A percentile compares a stretch with the other conserved stretches of the same genome.
phyloP scores from a whole-genome alignment of 768 basidiomycete species.

The Lactarius evosmus region DNA sequence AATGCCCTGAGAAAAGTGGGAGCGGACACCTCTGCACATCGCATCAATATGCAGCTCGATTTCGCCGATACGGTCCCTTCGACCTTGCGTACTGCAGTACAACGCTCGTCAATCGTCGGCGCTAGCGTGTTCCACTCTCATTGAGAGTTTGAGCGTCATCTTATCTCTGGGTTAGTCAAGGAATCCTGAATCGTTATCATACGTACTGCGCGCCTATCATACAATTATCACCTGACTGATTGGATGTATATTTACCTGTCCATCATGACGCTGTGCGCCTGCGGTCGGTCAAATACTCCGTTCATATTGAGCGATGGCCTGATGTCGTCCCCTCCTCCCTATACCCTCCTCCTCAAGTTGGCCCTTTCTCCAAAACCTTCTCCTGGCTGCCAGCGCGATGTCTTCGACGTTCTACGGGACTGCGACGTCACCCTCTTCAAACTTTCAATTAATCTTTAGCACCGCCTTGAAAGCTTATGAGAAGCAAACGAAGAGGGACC shows the following conservation, averaged over 20 bases:
- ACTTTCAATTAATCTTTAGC: background rate
- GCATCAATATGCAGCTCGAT: too few species aligned
- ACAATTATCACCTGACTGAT: background rate
- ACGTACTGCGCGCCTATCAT: background rate
- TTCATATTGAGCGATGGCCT: background rate
- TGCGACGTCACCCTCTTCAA: background rate
- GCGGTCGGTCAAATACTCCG: background rate
- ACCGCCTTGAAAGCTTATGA: constrained; percentile 7
- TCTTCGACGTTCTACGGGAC: background rate
- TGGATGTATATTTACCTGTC: background rate
- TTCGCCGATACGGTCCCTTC: too few species aligned
- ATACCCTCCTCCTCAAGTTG: background rate
- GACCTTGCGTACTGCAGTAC: background rate
- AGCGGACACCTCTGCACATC: too few species aligned
- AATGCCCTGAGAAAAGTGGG: too few species aligned
- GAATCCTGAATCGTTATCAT: background rate
- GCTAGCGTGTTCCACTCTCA: too few species aligned
- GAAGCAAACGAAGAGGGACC: background rate
- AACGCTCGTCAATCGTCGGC: background rate
- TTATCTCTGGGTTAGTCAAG: background rate
- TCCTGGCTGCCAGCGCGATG: background rate
- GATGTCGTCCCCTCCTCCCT: background rate
- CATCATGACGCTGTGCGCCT: background rate
- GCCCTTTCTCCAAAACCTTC: background rate
- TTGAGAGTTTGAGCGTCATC: background rate